These are phyloP conservation scores for Penicillium coffeae DNA, from an alignment of 495 filamentous ascomycete genomes.

Conservation along the genomic window DNA sequence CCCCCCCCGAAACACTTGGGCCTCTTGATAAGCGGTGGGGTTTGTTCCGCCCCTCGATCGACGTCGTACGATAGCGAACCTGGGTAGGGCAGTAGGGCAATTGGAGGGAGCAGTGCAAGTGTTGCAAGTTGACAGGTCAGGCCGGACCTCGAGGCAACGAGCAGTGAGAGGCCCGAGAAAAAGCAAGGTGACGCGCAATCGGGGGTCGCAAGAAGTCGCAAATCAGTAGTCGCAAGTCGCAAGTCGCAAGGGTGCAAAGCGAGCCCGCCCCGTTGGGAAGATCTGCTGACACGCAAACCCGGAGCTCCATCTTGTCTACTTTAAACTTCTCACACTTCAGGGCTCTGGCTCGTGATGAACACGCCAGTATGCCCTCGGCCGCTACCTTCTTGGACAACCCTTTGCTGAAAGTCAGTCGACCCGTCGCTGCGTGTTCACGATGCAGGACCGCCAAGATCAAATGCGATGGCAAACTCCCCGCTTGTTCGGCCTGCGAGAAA, in stretches of 20 bases:
- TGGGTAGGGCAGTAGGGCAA: no score
- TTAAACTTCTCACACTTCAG: no score
- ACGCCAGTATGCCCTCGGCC: slow-evolving; percentile 21
- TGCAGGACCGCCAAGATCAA: slow-evolving; percentile 92
- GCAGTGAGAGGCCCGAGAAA: no score
- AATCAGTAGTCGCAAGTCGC: not conserved
- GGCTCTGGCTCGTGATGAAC: not conserved
- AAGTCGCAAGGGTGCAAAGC: not conserved
- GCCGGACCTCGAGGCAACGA: no score
- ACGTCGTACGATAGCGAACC: no score
- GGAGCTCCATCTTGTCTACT: no score
- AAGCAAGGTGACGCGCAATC: no score
- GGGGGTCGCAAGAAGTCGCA: not conserved
- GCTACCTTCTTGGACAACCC: slow-evolving; percentile 62
- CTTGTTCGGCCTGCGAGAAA: slow-evolving; percentile 88
- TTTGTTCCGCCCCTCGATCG: no score
- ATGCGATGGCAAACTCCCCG: slow-evolving; percentile 92
- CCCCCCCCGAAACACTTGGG: no score
- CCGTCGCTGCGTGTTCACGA: slow-evolving; percentile 88
- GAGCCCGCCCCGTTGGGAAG: not conserved
- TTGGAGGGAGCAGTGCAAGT: no score
- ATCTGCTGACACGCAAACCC: not conserved
- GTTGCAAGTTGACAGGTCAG: no score
- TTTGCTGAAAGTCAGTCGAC: slow-evolving; percentile 80
- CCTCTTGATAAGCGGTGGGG: no score